phyloP scores from a whole-genome alignment of 768 basidiomycete genomes.

The Boletus vermiculosoides region DNA sequence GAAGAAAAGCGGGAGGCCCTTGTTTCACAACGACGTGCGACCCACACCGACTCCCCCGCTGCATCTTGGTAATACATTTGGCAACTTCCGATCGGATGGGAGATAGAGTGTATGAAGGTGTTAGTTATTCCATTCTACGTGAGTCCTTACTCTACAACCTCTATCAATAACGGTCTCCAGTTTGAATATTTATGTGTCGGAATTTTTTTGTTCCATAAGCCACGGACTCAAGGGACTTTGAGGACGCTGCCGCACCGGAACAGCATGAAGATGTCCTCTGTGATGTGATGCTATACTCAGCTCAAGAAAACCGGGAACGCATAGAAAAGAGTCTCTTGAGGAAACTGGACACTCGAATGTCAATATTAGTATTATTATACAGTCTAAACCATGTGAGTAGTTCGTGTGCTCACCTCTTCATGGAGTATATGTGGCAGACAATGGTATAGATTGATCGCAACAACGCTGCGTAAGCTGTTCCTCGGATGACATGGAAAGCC shows the following conservation, averaged over 20 bases:
- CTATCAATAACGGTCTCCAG: too few relatives aligned
- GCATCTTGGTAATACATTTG: neutral
- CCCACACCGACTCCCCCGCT: neutral
- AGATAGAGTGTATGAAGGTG: conserved; percentile 3
- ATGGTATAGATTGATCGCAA: conserved; percentile 61
- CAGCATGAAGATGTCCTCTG: neutral
- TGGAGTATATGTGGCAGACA: neutral
- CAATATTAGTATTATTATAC: conserved; percentile 36
- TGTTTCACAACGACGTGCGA: neutral
- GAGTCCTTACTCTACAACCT: neutral
- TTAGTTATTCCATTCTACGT: conserved; percentile 19
- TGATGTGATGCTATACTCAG: neutral
- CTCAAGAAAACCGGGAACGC: conserved; percentile 27
- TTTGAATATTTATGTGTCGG: neutral
- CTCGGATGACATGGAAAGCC: neutral
- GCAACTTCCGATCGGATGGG: conserved; percentile 6
- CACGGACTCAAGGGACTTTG: conserved; percentile 6
- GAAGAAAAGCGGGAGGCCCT: neutral
- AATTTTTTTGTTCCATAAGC: neutral
- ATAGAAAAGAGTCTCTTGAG: conserved; percentile 44
- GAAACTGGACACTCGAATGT: conserved; percentile 36
- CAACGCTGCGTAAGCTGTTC: conserved; percentile 54
- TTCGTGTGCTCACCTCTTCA: neutral
- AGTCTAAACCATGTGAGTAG: conserved; percentile 35
- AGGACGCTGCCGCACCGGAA: neutral